Evolutionary conservation across 306 rosid genomes (phyloP), one percentile per base, ranked within the genome.

Genomic region (Gastrolobium bilobum): DNA sequence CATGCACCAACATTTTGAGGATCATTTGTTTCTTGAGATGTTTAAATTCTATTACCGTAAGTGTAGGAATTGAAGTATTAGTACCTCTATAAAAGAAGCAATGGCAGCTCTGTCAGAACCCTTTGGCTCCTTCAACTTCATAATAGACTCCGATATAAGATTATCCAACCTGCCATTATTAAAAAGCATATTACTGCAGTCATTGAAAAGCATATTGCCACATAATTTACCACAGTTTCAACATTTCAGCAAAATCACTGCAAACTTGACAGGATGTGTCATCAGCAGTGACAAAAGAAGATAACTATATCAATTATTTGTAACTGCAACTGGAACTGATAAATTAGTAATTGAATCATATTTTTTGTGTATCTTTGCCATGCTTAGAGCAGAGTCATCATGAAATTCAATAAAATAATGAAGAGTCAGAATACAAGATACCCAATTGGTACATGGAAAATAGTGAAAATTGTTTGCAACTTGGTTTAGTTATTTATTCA

Each of bases 51-150:
- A 65, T 15, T 82, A 15, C 47, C 33, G 54, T 53, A 66, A 26
- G 31, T 3, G 26, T 73, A 48, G 75, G 38, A 48, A 42, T 66
- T 65, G 75, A 83, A 62, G 81, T 61, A 44, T 15, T 76, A 30
- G 75, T 88, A 94, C 98, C 98, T 94, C 96, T 82, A 94, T 92
- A 73, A 84, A 88, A 84, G 89, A 71, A 75, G 94, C 88, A 87
- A 94, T 90, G 64, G 92, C 84, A 78, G 92, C 92, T 81, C 91
- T 86, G 85, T 92, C 94, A 85, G 97, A 89, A 79, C 97, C 97
- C 90, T 87, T 87, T 43, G 90, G 88, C 86, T 94, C 98, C 93
- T 88, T 92, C 88, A 94, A 76, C 78, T 87, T 94, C 78, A 83
- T 60, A 46, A 94, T 85, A 8, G 98, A 93, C 81, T 89, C 94